Evolutionary conservation across 108 stramenopile genomes (phyloP), one percentile per base, ranked within the genome.

Genomic region (Bacterosira constricta): DNA sequence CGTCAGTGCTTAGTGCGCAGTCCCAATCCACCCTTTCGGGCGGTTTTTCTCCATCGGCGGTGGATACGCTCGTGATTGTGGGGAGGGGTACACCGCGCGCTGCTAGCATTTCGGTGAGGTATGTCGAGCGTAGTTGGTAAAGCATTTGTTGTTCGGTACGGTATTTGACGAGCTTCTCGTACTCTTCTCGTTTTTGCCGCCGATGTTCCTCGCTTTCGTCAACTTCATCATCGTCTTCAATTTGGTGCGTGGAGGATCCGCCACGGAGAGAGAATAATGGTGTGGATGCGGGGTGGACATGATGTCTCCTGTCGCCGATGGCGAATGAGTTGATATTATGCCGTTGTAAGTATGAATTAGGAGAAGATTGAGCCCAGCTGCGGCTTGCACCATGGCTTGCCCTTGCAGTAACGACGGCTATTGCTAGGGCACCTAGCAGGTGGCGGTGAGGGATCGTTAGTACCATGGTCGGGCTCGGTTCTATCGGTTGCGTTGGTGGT

Each of bases 1-100:
- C 78, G 32, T 64, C 70, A 3, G 94, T 95, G 39, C 82, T 51
- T 56, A 89, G 25, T n/a, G 87, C 87, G 63, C 94, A 95, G 60
- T 95, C 94, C 94, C 94, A 95, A 68, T 95, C 91, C 20, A 87
- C 85, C n/a, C 42, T 62, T 83, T 90, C 63, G 4, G 89, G 86
- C 18, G 84, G 84, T 26, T 54, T 79, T 4, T 74, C 62, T 27
- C 87, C 89, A 5, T 88, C 89, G 15, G 77, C 76, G 6, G 85
- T 89, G 0, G 75, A 62, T 0, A 87, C 92, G 49, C 84, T 82
- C 15, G 36, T 18, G 10, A 90, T 27, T 17, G 87, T 80, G 15
- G 87, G 66, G 0, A 85, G 23, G 6, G 87, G 84, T 13, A 94
- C 31, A 18, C 93, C 93, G 25, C 93, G 86, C 31, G 69, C 32